Base-by-base conservation (phyloP, 495 filamentous ascomycete species). In the Thozetella sp. region DNA sequence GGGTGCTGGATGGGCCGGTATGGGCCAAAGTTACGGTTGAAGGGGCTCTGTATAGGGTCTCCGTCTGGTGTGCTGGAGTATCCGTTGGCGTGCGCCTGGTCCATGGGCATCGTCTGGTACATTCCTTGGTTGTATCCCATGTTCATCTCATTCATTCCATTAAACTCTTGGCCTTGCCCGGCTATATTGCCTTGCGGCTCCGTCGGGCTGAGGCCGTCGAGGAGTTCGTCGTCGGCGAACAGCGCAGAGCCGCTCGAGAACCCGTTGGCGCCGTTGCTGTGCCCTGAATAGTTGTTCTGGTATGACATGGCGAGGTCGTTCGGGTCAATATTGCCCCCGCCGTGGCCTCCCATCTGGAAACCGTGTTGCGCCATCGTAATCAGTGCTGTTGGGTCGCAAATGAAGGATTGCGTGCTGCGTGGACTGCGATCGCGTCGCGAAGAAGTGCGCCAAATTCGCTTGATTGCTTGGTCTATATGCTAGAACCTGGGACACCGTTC, bases 1-100 rank as follows among this genome's bases (percentile, higher is more conserved):
- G 82, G 79, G 57, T 80, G 75, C 54, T 83, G 86, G 77, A 90
- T 85, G 40, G 79, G 79, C 25, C 83, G 80, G 67, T 88, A 92
- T 61, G 91, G 90, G 13, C 83, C 80, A 75, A 92, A 94, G 65
- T 83, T 88, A 52, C 91, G 84, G 24, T 89, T 81, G 63, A 93
- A 97, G 0, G 93, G 93, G 66, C 92, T 96, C 64, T 92, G 88
- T 60, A 96, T 93, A 3, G 93, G 92, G 50, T 89, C 87, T 22
- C 91, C 91, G 51, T 97, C 93, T 9, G 93, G 93, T 2, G 92
- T 96, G 64, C 88, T 89, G 25, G 93, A 96, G 71, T 86, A 97
- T 27, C 90, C 86, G 25, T 87, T 89, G 67, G 90, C 84, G 26
- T 87, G 83, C 22, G 68, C 66, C 51, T 83, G 78, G n/a, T 81